Evolutionary conservation across 2,329 filamentous ascomycete species (phyloP).

Genomic region (Penicillium sp.): DNA sequence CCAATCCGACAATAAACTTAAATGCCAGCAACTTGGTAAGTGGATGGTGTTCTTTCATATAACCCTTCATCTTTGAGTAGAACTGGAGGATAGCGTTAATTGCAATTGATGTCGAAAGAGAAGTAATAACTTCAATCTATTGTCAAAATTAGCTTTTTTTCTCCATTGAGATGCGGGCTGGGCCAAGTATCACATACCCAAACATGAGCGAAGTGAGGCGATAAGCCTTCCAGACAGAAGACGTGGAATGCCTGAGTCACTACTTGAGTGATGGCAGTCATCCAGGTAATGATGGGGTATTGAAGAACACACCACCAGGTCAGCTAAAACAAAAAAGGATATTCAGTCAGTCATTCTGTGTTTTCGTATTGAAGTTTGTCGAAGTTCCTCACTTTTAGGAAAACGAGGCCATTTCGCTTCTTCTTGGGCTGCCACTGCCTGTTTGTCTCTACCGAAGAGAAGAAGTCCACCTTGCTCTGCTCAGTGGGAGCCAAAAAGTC

Average conservation of each 20-base stretch:
- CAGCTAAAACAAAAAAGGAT: neutral
- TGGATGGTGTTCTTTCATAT: conserved; percentile 31
- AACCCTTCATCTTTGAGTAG: conserved; percentile 26
- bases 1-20: conserved; percentile 36
- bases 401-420: conserved; percentile 31
- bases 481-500: conserved; percentile 44
- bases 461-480: conserved; percentile 37
- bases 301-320: neutral
- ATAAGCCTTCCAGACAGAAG: conserved; percentile 23
- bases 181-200: conserved; percentile 27
- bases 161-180: too few species aligned
- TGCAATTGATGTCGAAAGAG: too few species aligned
- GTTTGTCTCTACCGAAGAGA: conserved; percentile 27
- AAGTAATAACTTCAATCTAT: conserved; percentile 20
- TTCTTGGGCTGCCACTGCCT: conserved; percentile 10
- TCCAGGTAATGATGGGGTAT: neutral
- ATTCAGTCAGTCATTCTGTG: neutral
- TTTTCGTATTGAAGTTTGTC: neutral
- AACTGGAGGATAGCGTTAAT: conserved; percentile 19
- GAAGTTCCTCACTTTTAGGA: conserved; percentile 25
- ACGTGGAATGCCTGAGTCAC: neutral
- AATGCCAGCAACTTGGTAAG: conserved; percentile 36
- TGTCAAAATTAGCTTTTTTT: too few species aligned
- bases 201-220: conserved; percentile 38
- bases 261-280: neutral